These are phyloP conservation scores for Teratosphaeria nubilosa DNA, from an alignment of 2,329 filamentous ascomycete genomes.

Conservation along the genomic window DNA sequence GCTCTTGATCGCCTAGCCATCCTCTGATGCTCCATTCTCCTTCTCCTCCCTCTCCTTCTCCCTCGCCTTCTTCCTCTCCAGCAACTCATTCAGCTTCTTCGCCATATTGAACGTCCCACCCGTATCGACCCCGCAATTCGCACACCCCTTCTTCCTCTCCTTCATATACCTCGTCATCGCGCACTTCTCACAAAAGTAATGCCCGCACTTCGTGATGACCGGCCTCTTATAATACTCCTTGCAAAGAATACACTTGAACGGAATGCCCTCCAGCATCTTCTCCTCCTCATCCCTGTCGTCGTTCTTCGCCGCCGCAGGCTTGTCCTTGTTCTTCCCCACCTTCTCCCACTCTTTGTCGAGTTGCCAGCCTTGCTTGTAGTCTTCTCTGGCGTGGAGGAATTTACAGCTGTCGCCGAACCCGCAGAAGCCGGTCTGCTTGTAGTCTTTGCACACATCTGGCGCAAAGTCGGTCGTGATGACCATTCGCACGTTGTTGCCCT, in stretches of 20 bases:
- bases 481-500: slow-evolving; percentile 75
- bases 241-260: slow-evolving; percentile 84
- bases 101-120: slow-evolving; percentile 79
- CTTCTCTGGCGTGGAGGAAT: slow-evolving; percentile 64
- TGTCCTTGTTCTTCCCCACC: slow-evolving; percentile 53
- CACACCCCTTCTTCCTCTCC: slow-evolving; percentile 70
- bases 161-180: slow-evolving; percentile 75
- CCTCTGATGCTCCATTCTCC: slow-evolving; percentile 37
- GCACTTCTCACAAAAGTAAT: slow-evolving; percentile 92
- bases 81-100: slow-evolving; percentile 68
- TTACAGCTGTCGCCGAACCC: slow-evolving; percentile 74
- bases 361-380: slow-evolving; percentile 89
- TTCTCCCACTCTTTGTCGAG: slow-evolving; percentile 90
- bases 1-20: no score
- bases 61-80: slow-evolving; percentile 55
- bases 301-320: slow-evolving; percentile 49
- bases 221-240: slow-evolving; percentile 67
- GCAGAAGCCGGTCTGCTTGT: slow-evolving; percentile 67
- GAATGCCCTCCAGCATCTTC: slow-evolving; percentile 69
- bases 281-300: slow-evolving; percentile 52
- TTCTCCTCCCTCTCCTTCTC: slow-evolving; percentile 43
- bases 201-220: slow-evolving; percentile 72
- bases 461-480: slow-evolving; percentile 85
- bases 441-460: slow-evolving; percentile 92
- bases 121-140: slow-evolving; percentile 74